These are phyloP conservation scores for Aspergillus tanneri DNA, from an alignment of 2,329 filamentous ascomycete genomes.

Conservation along the genomic window DNA sequence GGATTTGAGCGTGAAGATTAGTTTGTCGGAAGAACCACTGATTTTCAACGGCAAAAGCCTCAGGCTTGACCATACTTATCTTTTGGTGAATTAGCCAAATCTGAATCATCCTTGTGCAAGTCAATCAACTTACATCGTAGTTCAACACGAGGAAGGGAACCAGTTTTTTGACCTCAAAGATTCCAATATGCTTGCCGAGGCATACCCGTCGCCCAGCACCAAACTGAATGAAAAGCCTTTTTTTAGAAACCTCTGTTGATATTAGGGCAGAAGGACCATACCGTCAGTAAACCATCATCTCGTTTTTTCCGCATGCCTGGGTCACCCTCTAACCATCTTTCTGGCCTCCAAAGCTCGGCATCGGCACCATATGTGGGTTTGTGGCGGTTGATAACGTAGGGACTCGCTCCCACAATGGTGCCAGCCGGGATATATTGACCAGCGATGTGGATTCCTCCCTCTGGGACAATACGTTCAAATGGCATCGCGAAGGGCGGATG, in stretches of 20 bases:
- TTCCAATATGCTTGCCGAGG: conserved; percentile 16
- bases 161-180: conserved; percentile 24
- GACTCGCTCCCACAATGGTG: conserved; percentile 12
- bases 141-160: conserved; percentile 19
- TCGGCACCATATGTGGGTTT: conserved; percentile 21
- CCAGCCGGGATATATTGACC: conserved; percentile 10
- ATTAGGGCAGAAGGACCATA: too few relatives aligned
- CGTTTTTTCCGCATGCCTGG: conserved; percentile 5
- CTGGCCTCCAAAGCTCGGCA: conserved; percentile 21
- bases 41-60: too few relatives aligned
- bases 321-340: conserved; percentile 22
- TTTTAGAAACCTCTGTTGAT: not conserved
- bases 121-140: conserved; percentile 24
- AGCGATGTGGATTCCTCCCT: conserved; percentile 1
- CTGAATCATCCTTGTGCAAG: too few relatives aligned
- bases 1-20: too few relatives aligned
- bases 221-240: conserved; percentile 13
- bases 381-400: conserved; percentile 20
- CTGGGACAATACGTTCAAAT: conserved; percentile 18
- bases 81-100: too few relatives aligned
- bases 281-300: conserved; percentile 20
- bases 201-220: conserved; percentile 13
- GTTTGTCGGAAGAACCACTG: too few relatives aligned
- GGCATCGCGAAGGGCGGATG: conserved; percentile 28
- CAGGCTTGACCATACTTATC: too few relatives aligned